Percentiles rank a stretch among this genome's conserved stretches.
Conservation (phyloP, 2,329 filamentous ascomycete genomes). For the Pseudogymnoascus sp. region DNA sequence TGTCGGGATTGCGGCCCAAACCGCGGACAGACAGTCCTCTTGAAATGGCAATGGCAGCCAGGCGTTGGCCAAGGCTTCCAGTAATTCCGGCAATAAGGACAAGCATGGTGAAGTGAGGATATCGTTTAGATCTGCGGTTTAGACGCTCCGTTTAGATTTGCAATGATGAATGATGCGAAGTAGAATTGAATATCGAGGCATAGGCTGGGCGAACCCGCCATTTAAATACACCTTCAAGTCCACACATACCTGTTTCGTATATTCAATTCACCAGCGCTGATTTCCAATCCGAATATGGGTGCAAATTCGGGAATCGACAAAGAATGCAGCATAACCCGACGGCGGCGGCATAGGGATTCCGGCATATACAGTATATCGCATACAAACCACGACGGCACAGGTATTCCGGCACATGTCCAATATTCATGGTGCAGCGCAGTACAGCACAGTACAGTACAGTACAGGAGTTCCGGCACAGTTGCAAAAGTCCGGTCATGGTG, state of each 20-base stretch:
- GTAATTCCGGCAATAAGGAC: conserved; percentile 32
- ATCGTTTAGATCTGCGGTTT: no score
- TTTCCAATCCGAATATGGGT: background rate
- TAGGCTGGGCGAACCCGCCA: background rate
- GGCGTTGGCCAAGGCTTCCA: conserved; percentile 28
- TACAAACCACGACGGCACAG: background rate
- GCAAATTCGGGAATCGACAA: background rate
- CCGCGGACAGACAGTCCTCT: conserved; percentile 30
- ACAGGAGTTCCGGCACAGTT: background rate
- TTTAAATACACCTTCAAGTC: background rate
- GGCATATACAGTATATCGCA: background rate
- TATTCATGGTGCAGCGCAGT: background rate
- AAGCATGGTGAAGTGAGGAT: conserved; percentile 23
- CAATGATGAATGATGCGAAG: background rate
- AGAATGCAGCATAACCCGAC: background rate
- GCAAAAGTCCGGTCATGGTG: no score
- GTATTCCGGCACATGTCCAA: background rate
- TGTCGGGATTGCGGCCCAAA: conserved; percentile 26
- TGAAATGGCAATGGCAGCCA: conserved; percentile 20
- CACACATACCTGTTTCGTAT: background rate
- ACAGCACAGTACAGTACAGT: background rate
- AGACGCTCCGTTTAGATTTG: background rate
- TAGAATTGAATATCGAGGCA: background rate
- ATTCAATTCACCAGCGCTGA: background rate
- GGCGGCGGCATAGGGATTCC: background rate